A percentile compares a stretch with the other conserved stretches of the same genome.
phyloP scores from a whole-genome alignment of 345 rosid species.

The Eucalyptus marginata region DNA sequence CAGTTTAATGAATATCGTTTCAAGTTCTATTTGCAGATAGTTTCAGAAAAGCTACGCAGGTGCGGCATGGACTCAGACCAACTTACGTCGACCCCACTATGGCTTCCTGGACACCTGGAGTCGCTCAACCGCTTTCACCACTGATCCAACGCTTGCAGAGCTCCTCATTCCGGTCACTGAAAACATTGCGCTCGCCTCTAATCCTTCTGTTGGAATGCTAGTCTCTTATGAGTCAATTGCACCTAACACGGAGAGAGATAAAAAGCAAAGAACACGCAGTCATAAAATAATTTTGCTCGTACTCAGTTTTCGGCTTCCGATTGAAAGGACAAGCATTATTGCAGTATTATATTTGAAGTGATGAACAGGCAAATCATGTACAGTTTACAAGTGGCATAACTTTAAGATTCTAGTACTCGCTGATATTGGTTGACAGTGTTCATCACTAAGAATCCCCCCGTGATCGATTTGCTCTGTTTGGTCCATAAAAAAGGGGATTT shows the following conservation, averaged over 20 bases:
- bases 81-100: no score
- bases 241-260: background rate
- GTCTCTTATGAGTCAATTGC: background rate
- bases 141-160: no score
- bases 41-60: background rate
- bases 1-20: background rate
- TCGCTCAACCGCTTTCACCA: no score
- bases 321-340: background rate
- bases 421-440: background rate
- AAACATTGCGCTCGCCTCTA: fast-evolving
- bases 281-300: background rate
- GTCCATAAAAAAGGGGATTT: background rate
- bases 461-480: background rate
- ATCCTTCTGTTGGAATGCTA: no score
- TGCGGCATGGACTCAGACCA: no score
- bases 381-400: background rate
- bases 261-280: background rate
- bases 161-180: no score
- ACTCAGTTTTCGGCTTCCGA: background rate
- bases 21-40: fast-evolving
- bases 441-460: background rate
- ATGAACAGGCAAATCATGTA: background rate
- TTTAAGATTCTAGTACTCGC: background rate
- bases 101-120: no score
- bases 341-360: background rate